phyloP scores from a whole-genome alignment of 2,329 filamentous ascomycete species.

The Pseudocercospora musae region DNA sequence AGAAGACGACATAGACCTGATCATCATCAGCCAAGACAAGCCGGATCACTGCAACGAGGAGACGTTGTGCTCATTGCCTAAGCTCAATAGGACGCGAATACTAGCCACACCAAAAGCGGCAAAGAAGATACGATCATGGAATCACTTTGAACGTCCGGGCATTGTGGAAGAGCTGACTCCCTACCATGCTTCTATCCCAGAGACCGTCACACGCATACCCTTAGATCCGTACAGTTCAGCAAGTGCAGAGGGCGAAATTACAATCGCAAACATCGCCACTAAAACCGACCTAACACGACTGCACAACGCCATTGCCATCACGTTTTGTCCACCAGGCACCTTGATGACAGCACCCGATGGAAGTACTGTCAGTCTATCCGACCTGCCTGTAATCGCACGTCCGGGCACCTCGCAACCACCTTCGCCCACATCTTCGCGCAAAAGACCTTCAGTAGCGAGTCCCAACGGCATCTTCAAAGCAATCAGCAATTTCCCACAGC shows the following conservation, averaged over 20 bases:
- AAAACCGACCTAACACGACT: constrained; percentile 59
- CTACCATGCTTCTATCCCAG: constrained; percentile 40
- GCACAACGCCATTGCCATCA: constrained; percentile 68
- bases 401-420: neutral
- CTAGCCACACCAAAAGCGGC: constrained; percentile 64
- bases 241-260: constrained; percentile 64
- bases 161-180: constrained; percentile 43
- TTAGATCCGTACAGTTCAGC: constrained; percentile 53
- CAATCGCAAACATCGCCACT: constrained; percentile 63
- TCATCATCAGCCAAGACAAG: constrained; percentile 60
- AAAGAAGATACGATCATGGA: constrained; percentile 64
- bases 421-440: constrained; percentile 7
- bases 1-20: constrained; percentile 51
- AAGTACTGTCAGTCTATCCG: constrained; percentile 37
- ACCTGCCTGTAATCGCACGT: constrained; percentile 33
- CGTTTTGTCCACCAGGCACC: constrained; percentile 60
- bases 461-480: constrained; percentile 9
- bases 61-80: constrained; percentile 63
- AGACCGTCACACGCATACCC: constrained; percentile 48
- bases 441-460: constrained; percentile 10
- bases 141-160: constrained; percentile 57
- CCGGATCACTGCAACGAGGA: constrained; percentile 69
- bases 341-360: constrained; percentile 36
- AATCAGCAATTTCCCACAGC: neutral
- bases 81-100: constrained; percentile 57